phyloP scores from a whole-genome alignment of 768 basidiomycete species.

The Hemileccinum rubropunctum region DNA sequence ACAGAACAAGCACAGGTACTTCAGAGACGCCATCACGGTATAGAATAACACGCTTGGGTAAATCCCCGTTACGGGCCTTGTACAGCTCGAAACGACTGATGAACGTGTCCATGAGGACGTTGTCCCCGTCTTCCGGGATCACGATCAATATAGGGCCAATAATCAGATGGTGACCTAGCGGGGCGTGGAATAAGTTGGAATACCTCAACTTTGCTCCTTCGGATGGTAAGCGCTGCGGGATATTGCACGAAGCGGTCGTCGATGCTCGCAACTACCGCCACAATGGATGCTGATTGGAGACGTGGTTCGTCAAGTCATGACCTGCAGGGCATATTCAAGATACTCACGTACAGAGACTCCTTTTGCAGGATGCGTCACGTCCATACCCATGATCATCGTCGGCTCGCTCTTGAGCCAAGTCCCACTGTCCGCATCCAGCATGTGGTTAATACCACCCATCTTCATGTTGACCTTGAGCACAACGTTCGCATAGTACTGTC shows the following conservation, averaged over 20 bases:
- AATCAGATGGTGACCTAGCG: neutral
- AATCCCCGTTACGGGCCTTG: slow-evolving; percentile 29
- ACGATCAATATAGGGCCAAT: slow-evolving; percentile 1
- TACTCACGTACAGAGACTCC: slow-evolving; percentile 50
- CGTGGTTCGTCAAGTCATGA: neutral
- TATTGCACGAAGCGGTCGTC: slow-evolving; percentile 47
- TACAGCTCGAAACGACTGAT: slow-evolving; percentile 42
- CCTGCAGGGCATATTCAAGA: neutral
- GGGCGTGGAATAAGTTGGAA: slow-evolving; percentile 2
- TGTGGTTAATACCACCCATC: slow-evolving; percentile 52
- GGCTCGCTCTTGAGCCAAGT: slow-evolving; percentile 39
- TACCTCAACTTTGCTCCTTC: slow-evolving; percentile 65
- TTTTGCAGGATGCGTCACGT: slow-evolving; percentile 70
- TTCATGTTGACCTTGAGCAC: slow-evolving; percentile 58
- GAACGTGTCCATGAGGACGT: slow-evolving; percentile 45
- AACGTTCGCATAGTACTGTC: slow-evolving; percentile 53
- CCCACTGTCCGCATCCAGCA: slow-evolving; percentile 37
- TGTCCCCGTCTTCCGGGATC: slow-evolving; percentile 34
- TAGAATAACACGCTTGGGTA: slow-evolving; percentile 46
- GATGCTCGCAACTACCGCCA: slow-evolving; percentile 52
- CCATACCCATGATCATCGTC: slow-evolving; percentile 58
- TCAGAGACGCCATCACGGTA: slow-evolving; percentile 79
- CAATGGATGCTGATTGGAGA: slow-evolving; percentile 40
- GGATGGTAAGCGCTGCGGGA: slow-evolving; percentile 46
- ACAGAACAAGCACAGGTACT: slow-evolving; percentile 34